A percentile compares a stretch with the other conserved stretches of the same genome.
phyloP scores from a whole-genome alignment of 2,329 filamentous ascomycete species.

The Penicillium glabrum region DNA sequence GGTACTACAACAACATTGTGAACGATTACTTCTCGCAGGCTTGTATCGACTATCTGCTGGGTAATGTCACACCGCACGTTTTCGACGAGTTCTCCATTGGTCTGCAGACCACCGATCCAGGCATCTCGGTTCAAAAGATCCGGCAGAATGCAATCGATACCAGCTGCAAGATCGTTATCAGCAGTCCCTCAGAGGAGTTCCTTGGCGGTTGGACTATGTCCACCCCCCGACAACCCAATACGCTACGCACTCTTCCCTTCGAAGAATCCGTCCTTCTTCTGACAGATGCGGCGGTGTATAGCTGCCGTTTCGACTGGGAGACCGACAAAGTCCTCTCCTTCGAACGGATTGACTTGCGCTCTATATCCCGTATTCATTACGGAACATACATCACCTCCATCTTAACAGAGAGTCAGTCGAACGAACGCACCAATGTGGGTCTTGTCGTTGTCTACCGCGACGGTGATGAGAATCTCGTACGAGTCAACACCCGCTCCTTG shows the following conservation, averaged over 20 bases:
- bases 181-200: constrained; percentile 79
- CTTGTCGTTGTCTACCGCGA: constrained; percentile 77
- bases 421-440: constrained; percentile 79
- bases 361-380: constrained; percentile 69
- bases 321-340: constrained; percentile 93
- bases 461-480: constrained; percentile 67
- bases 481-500: constrained; percentile 83
- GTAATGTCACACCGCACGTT: constrained; percentile 78
- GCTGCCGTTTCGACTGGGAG: constrained; percentile 91
- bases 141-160: constrained; percentile 87
- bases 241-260: constrained; percentile 69
- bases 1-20: constrained; percentile 80
- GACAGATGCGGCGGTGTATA: constrained; percentile 81
- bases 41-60: constrained; percentile 89
- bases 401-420: constrained; percentile 71
- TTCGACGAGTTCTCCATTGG: constrained; percentile 94
- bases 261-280: constrained; percentile 87
- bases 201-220: constrained; percentile 87
- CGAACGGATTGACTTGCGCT: constrained; percentile 76
- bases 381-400: constrained; percentile 92
- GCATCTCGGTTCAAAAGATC: constrained; percentile 79
- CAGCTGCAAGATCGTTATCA: constrained; percentile 81
- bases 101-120: constrained; percentile 90
- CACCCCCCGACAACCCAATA: constrained; percentile 71
- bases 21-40: constrained; percentile 97